Evolutionary conservation across 331 rosid genomes (phyloP).

Genomic region (Telfairia occidentalis): DNA sequence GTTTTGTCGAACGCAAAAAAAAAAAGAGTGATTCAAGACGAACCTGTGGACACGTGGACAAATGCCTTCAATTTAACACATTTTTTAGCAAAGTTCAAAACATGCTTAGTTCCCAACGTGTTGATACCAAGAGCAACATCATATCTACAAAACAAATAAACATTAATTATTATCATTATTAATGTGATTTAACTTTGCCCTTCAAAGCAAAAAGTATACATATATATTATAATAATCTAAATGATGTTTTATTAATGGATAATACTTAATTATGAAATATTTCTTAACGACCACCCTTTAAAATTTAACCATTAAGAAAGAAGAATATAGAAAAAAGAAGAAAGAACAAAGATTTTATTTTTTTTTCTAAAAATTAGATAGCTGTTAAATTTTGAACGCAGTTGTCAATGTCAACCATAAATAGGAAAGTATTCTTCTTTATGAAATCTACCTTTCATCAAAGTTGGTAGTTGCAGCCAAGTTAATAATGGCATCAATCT

Average conservation of each 20-base stretch:
- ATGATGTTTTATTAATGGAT: neutral
- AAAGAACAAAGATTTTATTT: too few species aligned
- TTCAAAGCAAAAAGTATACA: neutral
- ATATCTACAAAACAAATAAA: conserved; percentile 17
- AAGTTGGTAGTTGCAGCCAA: conserved; percentile 72
- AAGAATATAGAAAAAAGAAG: too few species aligned
- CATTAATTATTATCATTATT: neutral
- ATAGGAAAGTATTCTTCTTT: too few species aligned
- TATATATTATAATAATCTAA: neutral
- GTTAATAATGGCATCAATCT: conserved; percentile 42
- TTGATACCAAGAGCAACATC: conserved; percentile 55
- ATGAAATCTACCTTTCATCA: conserved; percentile 74
- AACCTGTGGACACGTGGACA: conserved; percentile 60
- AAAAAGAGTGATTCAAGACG: neutral
- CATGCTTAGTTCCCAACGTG: conserved; percentile 48
- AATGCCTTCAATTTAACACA: conserved; percentile 36
- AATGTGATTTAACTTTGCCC: neutral
- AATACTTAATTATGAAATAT: too few species aligned
- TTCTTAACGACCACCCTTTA: too few species aligned
- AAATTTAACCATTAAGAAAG: too few species aligned
- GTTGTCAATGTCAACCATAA: too few species aligned
- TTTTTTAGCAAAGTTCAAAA: conserved; percentile 45
- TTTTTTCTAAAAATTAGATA: too few species aligned
- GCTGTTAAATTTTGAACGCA: too few species aligned
- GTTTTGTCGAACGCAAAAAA: neutral